Evolutionary conservation across 106 monocot species (phyloP).

Genomic region (Dioscorea alata): DNA sequence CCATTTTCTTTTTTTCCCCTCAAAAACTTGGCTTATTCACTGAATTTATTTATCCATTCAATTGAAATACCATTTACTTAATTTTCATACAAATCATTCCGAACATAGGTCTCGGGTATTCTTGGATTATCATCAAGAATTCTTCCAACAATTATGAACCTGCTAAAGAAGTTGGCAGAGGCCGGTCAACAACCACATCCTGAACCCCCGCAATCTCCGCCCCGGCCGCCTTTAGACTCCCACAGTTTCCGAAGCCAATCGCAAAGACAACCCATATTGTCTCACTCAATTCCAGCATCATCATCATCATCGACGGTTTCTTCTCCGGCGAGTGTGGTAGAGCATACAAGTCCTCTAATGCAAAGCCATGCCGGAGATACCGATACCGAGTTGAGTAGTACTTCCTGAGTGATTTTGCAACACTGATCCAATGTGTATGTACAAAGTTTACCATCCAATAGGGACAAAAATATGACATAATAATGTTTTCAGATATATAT

Average conservation of each 20-base stretch:
- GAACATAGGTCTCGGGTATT: constrained; percentile 51
- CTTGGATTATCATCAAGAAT: constrained; percentile 45
- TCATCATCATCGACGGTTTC: constrained; percentile 6
- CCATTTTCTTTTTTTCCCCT: background rate
- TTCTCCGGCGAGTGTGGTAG: constrained; percentile 2
- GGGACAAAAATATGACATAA: too few species aligned
- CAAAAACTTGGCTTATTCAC: too few species aligned
- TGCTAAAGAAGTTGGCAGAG: constrained; percentile 38
- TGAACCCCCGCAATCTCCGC: constrained; percentile 4
- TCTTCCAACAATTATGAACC: constrained; percentile 39
- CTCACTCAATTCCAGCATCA: background rate
- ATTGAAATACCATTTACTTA: background rate
- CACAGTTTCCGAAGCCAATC: constrained; percentile 5
- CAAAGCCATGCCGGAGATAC: background rate
- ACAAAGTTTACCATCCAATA: too few species aligned
- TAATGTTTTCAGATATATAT: too few species aligned
- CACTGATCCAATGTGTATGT: too few species aligned
- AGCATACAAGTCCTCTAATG: background rate
- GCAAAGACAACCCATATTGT: background rate
- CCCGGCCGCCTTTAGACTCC: background rate
- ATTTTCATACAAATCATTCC: background rate
- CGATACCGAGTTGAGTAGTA: background rate
- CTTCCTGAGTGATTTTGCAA: too few species aligned
- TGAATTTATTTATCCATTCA: too few species aligned
- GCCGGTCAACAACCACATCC: constrained; percentile 20